Base-by-base conservation (phyloP, 2,329 filamentous ascomycete species). In the Stemphylium vesicarium region DNA sequence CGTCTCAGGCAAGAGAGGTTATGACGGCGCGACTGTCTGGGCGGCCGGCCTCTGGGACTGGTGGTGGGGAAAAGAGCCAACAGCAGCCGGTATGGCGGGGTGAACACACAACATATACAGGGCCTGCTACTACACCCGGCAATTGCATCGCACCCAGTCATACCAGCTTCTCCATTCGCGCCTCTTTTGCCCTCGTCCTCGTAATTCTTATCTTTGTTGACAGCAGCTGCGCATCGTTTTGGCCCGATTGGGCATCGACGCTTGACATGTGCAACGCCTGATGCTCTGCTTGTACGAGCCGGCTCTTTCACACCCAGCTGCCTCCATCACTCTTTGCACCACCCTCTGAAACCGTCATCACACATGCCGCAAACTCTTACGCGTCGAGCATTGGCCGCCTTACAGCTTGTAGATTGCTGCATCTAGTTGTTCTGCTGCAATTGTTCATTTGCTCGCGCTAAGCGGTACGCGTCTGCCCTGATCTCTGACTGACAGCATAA, bases 291-390 rank as follows among this genome's bases (percentile, higher is more conserved):
- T 47, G 54, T 50, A 53, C 53, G 45, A 56, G 39, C 54, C 59
- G 36, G 47, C 56, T 50, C 42, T 40, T 50, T 29, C 39, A 50
- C 38, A 32, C 37, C 29, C 6, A 24, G 20, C 36, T 43, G 26
- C 50, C 49, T 35, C 53, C 41, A 48, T 60, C 43, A 37, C 46
- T 38, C 38, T 40, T 50, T 59, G 58, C 53, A 57, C 57, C 42
- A 60, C 62, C 39, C 41, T 54, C 55, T 64, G 60, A 64, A 65
- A 64, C 62, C 48, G 43, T 47, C 50, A 53, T 38, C 36, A 47
- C 56, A 55, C 60, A 16, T 15, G 16, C 29, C 15, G 16, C 11
- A 16, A 46, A 16, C 10, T 26, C 29, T 32, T 22, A 32, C 22
- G 36, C 36, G 29, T 40, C 29, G 12, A 36, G 29, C 9, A 24